These are phyloP conservation scores for Colletotrichum sp. DNA, from an alignment of 2,329 filamentous ascomycete genomes.

Conservation along the genomic window DNA sequence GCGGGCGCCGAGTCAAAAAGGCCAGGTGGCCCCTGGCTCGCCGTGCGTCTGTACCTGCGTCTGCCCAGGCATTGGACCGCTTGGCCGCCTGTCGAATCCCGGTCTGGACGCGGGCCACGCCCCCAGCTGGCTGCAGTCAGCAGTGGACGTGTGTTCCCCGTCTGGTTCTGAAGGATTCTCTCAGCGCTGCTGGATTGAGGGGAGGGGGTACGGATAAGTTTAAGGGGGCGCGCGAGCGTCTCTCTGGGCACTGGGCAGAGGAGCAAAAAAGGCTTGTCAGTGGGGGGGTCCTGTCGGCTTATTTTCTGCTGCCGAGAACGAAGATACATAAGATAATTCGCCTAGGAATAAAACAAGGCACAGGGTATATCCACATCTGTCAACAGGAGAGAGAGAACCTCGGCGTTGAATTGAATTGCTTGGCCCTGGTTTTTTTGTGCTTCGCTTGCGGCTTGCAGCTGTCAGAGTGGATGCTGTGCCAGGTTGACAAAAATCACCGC, in stretches of 20 bases:
- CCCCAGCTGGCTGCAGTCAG: neutral
- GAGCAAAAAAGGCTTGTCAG: neutral
- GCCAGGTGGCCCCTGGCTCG: neutral
- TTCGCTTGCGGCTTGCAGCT: neutral
- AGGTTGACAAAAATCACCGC: neutral
- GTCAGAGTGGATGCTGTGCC: neutral
- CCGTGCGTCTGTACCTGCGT: conserved; percentile 15
- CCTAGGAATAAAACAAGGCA: neutral
- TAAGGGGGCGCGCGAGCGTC: neutral
- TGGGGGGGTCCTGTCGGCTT: neutral
- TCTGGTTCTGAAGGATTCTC: neutral
- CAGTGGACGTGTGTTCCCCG: neutral
- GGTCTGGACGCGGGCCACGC: neutral
- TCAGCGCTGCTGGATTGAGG: neutral
- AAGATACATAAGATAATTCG: neutral
- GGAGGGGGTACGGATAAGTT: neutral
- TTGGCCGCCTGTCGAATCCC: neutral
- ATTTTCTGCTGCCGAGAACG: neutral
- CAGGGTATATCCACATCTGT: neutral
- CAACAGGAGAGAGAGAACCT: neutral
- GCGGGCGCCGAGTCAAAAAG: neutral
- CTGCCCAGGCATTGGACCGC: neutral
- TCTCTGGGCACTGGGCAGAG: neutral
- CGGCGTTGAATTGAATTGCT: neutral
- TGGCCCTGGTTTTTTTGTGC: neutral